A percentile compares a stretch with the other conserved stretches of the same genome.
phyloP scores from a whole-genome alignment of 176 grass and related monocot species.

The Hordeum vulgare region DNA sequence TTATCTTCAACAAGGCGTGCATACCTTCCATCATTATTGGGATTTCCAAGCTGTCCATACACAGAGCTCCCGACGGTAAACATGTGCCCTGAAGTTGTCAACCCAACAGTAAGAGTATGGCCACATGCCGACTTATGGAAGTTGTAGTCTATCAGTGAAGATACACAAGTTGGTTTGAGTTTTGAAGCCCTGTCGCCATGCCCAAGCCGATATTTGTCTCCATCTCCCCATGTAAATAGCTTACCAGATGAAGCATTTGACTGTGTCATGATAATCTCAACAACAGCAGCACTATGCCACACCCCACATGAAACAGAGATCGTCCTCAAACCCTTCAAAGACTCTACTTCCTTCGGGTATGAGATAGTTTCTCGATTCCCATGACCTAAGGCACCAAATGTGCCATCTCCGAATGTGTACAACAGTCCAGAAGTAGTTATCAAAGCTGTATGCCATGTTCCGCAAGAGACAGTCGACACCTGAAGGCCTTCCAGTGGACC shows the following conservation, averaged over 20 bases:
- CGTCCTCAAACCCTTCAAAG: constrained; percentile 74
- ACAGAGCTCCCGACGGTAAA: constrained; percentile 41
- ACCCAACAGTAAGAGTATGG: constrained; percentile 86
- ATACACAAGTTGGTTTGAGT: constrained; percentile 86
- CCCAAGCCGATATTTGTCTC: constrained; percentile 92
- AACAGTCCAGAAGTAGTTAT: constrained; percentile 68
- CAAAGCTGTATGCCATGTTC: constrained; percentile 92
- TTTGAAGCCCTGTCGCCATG: constrained; percentile 73
- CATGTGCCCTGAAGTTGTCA: constrained; percentile 92
- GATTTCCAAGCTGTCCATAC: constrained; percentile 93
- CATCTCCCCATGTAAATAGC: constrained; percentile 97
- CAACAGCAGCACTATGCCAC: constrained; percentile 91
- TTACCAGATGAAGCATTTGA: constrained; percentile 92
- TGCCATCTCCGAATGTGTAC: constrained; percentile 85
- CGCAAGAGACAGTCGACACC: constrained; percentile 81
- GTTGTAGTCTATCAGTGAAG: constrained; percentile 93
- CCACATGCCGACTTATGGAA: constrained; percentile 86
- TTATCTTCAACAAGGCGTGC: constrained; percentile 75
- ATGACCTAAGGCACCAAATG: constrained; percentile 90
- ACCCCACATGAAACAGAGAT: constrained; percentile 95
- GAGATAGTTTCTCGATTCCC: constrained; percentile 70
- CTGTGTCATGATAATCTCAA: constrained; percentile 84
- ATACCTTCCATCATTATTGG: constrained; percentile 80
- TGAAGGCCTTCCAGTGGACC: constrained; percentile 81
- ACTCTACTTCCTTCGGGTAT: constrained; percentile 83